Evolutionary conservation across 2,329 filamentous ascomycete species (phyloP), one percentile per base, ranked within the genome.

Genomic region (Sclerotinia sclerotiorum): DNA sequence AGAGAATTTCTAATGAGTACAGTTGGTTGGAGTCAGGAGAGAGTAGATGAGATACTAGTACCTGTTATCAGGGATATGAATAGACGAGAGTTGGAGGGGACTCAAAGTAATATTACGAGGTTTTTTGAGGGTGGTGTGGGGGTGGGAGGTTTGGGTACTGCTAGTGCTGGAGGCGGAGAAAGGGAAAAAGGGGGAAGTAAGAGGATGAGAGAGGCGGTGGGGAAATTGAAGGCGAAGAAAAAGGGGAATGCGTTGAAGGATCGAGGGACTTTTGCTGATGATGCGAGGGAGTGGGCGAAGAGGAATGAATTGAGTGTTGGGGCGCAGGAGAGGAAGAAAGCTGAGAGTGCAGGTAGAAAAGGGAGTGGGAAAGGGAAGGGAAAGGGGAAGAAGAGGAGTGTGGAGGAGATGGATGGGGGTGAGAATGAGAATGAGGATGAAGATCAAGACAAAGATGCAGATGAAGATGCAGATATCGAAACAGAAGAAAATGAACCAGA

Each of bases 61-160:
- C 95, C 95, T 0, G 96, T 99, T 1, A 95, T 99, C 71, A 86
- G 89, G 68, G 95, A 99, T 76, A 97, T 99, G 91, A 98, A 98
- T 77, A 87, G 88, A 5, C 85, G 95, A 51, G 91, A 92, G 72
- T 84, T 88, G 39, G 95, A 98, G 80, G 95, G 95, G 8, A 98
- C 94, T 24, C 95, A 99, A 82, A 89, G 88, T 69, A 99, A 99
- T 74, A 97, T 99, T 72, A 99, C 95, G n/a, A 84, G 89, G 32
- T 99, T 89, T 79, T 97, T 98, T 78, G 87, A 88, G 17, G 94
- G 94, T 0, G 80, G 82, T 5, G 88, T 93, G 0, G 91, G 91
- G 0, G 84, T 84, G 0, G 91, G 91, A 0, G 85, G 85, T 69
- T 42, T 42, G 39, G 39, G 39, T 1, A 65, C 80, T 76, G 17